Evolutionary conservation across 1,284 basidiomycete species (phyloP).

Genomic region (Pseudomicrostroma phylloplanum): DNA sequence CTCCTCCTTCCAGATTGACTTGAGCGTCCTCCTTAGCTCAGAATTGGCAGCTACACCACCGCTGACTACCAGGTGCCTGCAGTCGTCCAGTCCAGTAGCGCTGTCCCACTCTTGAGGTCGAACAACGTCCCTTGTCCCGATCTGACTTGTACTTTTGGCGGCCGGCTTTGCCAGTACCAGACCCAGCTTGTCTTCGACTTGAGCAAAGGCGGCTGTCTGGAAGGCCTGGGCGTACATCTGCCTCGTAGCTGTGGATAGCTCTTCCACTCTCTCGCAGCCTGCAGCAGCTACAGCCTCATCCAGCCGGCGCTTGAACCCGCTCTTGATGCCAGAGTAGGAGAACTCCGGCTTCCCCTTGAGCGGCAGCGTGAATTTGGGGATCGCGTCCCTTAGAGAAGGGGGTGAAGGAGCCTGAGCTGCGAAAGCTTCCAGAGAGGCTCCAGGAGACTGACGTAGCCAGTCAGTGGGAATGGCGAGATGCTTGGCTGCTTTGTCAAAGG

Average conservation of each 20-base stretch:
- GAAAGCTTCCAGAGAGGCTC: slow-evolving; percentile 37
- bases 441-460: slow-evolving; percentile 37
- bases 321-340: slow-evolving; percentile 43
- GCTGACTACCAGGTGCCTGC: slow-evolving; percentile 37
- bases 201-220: slow-evolving; percentile 38
- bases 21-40: slow-evolving; percentile 27
- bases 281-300: slow-evolving; percentile 5
- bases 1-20: slow-evolving; percentile 15
- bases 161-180: neutral
- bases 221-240: slow-evolving; percentile 27
- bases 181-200: slow-evolving; percentile 40
- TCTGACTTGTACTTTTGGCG: neutral
- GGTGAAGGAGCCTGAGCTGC: slow-evolving; percentile 13
- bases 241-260: slow-evolving; percentile 5
- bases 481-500: slow-evolving; percentile 45
- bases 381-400: neutral
- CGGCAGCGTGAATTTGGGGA: slow-evolving; percentile 14
- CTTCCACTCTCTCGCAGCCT: neutral
- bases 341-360: slow-evolving; percentile 30
- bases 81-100: neutral
- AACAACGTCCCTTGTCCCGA: neutral
- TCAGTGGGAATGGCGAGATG: slow-evolving; percentile 26
- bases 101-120: neutral
- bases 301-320: slow-evolving; percentile 17
- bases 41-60: slow-evolving; percentile 46